These are phyloP conservation scores for Schizopora paradoxa DNA, from an alignment of 1,284 basidiomycete species.

Conservation along the genomic window DNA sequence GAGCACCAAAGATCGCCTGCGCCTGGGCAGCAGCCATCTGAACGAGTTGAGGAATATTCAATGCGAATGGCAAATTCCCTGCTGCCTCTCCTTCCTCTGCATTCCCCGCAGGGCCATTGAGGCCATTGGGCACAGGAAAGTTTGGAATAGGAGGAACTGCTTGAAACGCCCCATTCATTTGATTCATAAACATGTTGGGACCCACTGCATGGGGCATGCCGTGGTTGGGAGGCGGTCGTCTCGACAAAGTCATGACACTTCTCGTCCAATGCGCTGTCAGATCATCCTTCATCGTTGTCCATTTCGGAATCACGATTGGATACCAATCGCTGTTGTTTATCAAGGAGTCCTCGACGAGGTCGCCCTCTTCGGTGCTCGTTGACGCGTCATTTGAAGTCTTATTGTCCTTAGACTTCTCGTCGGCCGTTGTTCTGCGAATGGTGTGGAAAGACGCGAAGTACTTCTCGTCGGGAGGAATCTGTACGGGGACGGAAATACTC, in stretches of 20 bases:
- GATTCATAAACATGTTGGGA: too few species aligned
- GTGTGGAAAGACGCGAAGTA: constrained; percentile 4
- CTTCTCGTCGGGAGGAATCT: constrained; percentile 3
- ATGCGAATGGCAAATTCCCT: neutral
- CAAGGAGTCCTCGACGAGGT: neutral
- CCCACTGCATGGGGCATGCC: neutral
- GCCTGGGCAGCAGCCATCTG: neutral
- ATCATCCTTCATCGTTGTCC: constrained; percentile 11
- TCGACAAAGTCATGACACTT: constrained; percentile 10
- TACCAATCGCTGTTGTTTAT: constrained; percentile 10
- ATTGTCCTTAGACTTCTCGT: neutral
- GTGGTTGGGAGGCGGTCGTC: neutral
- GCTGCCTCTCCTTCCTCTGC: too few species aligned
- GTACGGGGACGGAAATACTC: too few species aligned
- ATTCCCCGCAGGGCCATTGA: too few species aligned
- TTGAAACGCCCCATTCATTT: too few species aligned
- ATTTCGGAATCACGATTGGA: constrained; percentile 15
- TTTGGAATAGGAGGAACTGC: too few species aligned
- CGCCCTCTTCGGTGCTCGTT: neutral
- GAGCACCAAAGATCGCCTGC: too few species aligned
- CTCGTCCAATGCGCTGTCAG: constrained; percentile 9
- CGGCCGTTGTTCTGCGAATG: neutral
- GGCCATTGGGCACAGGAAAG: too few species aligned
- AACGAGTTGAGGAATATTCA: neutral
- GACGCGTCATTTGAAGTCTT: neutral